Conservation (phyloP, 148 eudicot genomes). For the Pouteria glomerata region DNA sequence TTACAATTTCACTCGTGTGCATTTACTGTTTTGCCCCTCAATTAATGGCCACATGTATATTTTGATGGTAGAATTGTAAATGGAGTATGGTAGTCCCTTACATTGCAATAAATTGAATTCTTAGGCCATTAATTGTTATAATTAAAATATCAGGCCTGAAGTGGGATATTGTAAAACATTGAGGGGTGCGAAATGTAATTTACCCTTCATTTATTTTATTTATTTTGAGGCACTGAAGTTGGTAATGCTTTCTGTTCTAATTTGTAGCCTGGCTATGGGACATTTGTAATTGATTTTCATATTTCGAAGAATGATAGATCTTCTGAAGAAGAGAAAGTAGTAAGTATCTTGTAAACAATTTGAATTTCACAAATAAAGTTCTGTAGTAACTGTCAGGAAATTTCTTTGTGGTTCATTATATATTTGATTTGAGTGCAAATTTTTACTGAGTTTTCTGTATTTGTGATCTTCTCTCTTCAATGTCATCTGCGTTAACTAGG, state of each 20-base stretch:
- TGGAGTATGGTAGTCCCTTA: too few relatives aligned
- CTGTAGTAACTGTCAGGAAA: not conserved
- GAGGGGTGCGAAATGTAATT: too few relatives aligned
- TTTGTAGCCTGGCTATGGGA: slow-evolving; percentile 81
- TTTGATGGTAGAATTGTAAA: too few relatives aligned
- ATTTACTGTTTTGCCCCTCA: too few relatives aligned
- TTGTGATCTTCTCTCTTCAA: not conserved
- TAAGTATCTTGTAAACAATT: slow-evolving; percentile 27
- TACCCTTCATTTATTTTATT: not conserved
- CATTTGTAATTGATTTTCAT: slow-evolving; percentile 66
- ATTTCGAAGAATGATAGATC: slow-evolving; percentile 39
- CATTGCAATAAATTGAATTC: too few relatives aligned
- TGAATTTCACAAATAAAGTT: not conserved
- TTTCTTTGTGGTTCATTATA: not conserved
- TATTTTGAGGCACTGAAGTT: not conserved
- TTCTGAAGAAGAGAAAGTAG: slow-evolving; percentile 55
- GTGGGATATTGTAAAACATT: too few relatives aligned
- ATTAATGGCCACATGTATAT: too few relatives aligned
- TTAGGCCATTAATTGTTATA: too few relatives aligned
- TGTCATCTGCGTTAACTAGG: not conserved
- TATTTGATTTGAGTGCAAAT: not conserved
- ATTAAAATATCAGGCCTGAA: too few relatives aligned
- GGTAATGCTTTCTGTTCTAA: slow-evolving; percentile 4
- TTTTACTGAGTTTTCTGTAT: not conserved
- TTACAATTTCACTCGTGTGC: too few relatives aligned